A percentile compares a stretch with the other conserved stretches of the same genome.
Evolutionary conservation across 164 flowering plant genomes (phyloP).

Genomic region (Macadamia integrifolia): DNA sequence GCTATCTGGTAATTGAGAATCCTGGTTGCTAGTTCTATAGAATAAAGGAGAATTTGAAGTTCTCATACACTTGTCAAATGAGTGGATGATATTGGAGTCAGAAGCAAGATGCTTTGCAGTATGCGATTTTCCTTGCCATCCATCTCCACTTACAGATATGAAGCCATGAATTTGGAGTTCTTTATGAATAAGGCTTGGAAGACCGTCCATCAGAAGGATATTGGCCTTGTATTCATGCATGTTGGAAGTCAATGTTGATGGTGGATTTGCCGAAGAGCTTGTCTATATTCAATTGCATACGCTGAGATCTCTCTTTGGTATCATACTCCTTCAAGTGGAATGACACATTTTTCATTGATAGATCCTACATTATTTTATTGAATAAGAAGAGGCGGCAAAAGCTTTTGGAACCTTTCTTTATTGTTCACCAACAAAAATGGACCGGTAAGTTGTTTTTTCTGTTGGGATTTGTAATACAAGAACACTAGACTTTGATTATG

Average conservation of each 20-base stretch:
- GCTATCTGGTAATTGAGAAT: conserved; percentile 15
- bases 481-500: not conserved
- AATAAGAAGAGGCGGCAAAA: conserved; percentile 32
- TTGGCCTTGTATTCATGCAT: conserved; percentile 17
- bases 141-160: conserved; percentile 8
- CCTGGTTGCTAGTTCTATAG: conserved; percentile 10
- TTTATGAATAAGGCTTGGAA: conserved; percentile 42
- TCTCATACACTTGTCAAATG: no score
- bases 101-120: conserved; percentile 27
- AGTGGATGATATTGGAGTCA: conserved; percentile 6
- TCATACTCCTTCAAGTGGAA: conserved; percentile 12
- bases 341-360: conserved; percentile 16
- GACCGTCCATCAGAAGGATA: conserved; percentile 31
- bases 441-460: conserved; percentile 45
- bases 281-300: conserved; percentile 14
- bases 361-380: conserved; percentile 14
- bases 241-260: conserved; percentile 23
- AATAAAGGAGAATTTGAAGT: not conserved
- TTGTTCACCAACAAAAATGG: conserved; percentile 45
- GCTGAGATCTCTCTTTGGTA: conserved; percentile 13
- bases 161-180: conserved; percentile 15
- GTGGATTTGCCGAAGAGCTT: conserved; percentile 37
- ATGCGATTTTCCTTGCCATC: conserved; percentile 7
- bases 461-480: not conserved
- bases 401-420: conserved; percentile 17